Conservation (phyloP, 805 yeast species). For the Lachancea cidri region DNA sequence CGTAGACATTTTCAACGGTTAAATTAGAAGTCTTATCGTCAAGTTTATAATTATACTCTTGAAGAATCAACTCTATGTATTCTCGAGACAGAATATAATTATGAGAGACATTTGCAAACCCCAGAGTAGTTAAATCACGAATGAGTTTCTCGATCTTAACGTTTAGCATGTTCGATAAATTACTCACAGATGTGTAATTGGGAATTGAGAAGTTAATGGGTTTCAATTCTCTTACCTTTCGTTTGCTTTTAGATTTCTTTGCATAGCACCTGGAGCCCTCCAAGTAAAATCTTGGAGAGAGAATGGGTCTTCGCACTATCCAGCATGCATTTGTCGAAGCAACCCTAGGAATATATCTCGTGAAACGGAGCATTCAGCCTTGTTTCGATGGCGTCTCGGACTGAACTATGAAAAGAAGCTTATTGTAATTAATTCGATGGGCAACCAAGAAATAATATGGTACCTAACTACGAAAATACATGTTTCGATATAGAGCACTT, state of each 20-base stretch:
- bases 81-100: constrained; percentile 82
- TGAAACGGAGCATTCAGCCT: neutral
- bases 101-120: constrained; percentile 63
- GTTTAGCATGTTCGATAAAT: constrained; percentile 66
- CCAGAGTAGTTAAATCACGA: constrained; percentile 55
- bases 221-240: constrained; percentile 13
- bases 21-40: constrained; percentile 25
- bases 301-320: neutral
- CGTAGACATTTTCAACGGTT: constrained; percentile 54
- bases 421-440: too few relatives aligned
- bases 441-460: neutral
- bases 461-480: neutral
- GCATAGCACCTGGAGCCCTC: constrained; percentile 14
- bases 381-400: neutral
- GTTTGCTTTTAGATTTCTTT: constrained; percentile 11
- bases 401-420: too few relatives aligned
- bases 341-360: neutral
- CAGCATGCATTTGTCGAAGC: neutral
- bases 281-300: neutral
- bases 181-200: constrained; percentile 70
- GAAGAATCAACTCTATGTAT: constrained; percentile 80
- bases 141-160: constrained; percentile 60
- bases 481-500: too few relatives aligned
- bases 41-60: constrained; percentile 76
- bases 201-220: constrained; percentile 45